Evolutionary conservation across 2,329 filamentous ascomycete genomes (phyloP).

Genomic region (Lasiodiplodia citricola): DNA sequence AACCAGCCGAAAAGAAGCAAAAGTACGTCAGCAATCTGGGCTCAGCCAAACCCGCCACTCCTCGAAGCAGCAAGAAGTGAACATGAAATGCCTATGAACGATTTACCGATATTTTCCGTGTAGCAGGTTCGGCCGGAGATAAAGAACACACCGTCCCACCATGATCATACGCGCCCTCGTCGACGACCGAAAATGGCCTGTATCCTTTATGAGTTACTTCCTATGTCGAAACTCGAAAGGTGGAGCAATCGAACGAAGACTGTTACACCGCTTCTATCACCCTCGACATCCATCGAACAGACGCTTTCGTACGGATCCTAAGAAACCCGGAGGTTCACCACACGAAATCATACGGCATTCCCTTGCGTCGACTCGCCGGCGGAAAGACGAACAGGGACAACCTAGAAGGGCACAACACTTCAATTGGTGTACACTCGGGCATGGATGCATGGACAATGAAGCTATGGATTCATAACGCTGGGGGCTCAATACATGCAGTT

Average conservation of each 20-base stretch:
- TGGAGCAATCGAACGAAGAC: constrained; percentile 20
- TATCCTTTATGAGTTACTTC: constrained; percentile 26
- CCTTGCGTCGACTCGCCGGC: constrained; percentile 23
- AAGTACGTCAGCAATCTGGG: constrained; percentile 85
- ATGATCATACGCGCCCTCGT: constrained; percentile 27
- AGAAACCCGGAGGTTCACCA: constrained; percentile 16
- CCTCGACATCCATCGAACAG: constrained; percentile 4
- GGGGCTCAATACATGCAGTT: constrained; percentile 25
- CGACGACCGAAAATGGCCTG: constrained; percentile 27
- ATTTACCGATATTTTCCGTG: constrained; percentile 54
- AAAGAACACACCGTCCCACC: constrained; percentile 48
- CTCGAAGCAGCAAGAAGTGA: constrained; percentile 67
- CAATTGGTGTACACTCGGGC: constrained; percentile 18
- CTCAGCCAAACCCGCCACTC: constrained; percentile 73
- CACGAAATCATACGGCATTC: constrained; percentile 15
- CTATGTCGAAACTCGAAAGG: constrained; percentile 23
- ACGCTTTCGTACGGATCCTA: constrained; percentile 22
- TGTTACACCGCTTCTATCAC: constrained; percentile 16
- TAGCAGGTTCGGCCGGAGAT: constrained; percentile 97
- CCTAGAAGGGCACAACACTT: constrained; percentile 20
- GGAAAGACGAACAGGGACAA: constrained; percentile 21
- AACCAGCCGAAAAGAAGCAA: constrained; percentile 99
- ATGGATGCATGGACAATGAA: constrained; percentile 24
- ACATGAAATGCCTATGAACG: constrained; percentile 35
- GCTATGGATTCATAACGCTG: constrained; percentile 23